A percentile compares a stretch with the other conserved stretches of the same genome.
Conservation (phyloP, 1,284 basidiomycete genomes). For the Tilletiopsis washingtonensis region DNA sequence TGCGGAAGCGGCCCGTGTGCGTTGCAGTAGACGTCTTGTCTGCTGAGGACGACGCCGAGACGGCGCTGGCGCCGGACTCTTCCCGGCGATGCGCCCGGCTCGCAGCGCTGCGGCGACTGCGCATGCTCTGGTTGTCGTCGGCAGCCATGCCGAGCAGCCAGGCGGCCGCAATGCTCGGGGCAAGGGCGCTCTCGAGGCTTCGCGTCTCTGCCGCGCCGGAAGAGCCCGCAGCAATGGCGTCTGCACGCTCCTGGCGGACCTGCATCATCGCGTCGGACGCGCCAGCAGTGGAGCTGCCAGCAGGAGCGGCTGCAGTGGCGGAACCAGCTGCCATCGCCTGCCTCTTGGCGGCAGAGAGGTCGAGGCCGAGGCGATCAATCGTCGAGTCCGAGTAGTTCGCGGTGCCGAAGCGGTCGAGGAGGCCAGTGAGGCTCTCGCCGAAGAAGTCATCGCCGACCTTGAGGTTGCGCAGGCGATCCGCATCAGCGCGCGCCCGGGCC, state of each 20-base stretch:
- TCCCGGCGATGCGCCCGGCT: not conserved
- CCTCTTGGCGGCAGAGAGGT: not conserved
- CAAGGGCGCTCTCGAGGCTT: constrained; percentile 24
- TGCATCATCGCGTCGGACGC: constrained; percentile 20
- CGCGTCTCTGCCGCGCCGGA: constrained; percentile 12
- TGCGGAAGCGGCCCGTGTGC: constrained; percentile 1
- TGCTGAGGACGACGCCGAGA: not conserved
- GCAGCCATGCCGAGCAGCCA: constrained; percentile 28
- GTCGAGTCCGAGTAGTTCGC: constrained; percentile 19
- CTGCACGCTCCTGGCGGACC: constrained; percentile 24
- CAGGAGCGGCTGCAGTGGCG: too few relatives aligned
- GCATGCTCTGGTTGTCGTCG: not conserved
- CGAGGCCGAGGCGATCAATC: constrained; percentile 13
- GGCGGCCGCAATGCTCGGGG: constrained; percentile 32
- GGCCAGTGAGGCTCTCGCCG: constrained; percentile 20
- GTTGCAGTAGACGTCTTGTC: too few relatives aligned
- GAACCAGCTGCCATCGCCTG: not conserved
- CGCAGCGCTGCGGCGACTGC: not conserved
- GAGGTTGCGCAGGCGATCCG: constrained; percentile 35
- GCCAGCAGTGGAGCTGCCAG: too few relatives aligned
- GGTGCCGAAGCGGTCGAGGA: constrained; percentile 30
- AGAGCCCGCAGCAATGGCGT: constrained; percentile 5
- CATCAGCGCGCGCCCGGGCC: constrained; percentile 26
- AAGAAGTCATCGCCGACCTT: constrained; percentile 43
- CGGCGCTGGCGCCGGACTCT: not conserved